These are phyloP conservation scores for Lonicera japonica DNA, from an alignment of 129 eudicot species.

Conservation along the genomic window DNA sequence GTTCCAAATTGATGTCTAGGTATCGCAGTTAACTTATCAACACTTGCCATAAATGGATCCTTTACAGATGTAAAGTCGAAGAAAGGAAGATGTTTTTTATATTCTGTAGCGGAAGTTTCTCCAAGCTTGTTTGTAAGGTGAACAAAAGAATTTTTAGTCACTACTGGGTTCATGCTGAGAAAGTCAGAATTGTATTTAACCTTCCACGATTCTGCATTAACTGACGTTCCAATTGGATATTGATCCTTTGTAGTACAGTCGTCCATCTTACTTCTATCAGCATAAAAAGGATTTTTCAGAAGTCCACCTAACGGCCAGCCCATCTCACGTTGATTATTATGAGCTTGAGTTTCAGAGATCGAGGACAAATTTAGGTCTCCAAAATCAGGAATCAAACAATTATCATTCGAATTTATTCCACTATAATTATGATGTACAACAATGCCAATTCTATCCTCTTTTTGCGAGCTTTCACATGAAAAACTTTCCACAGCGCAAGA, in stretches of 20 bases:
- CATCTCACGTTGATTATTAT: constrained; percentile 22
- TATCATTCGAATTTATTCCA: background rate
- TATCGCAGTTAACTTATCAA: constrained; percentile 24
- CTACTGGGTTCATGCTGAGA: constrained; percentile 48
- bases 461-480: constrained; percentile 13
- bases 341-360: constrained; percentile 23
- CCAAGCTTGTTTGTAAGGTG: constrained; percentile 26
- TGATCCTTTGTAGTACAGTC: constrained; percentile 13
- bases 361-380: constrained; percentile 17
- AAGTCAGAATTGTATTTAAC: constrained; percentile 28
- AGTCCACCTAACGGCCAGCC: constrained; percentile 22
- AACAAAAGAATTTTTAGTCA: constrained; percentile 22
- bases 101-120: constrained; percentile 20
- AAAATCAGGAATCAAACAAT: constrained; percentile 14
- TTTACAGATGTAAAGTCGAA: constrained; percentile 63
- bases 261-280: constrained; percentile 9
- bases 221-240: constrained; percentile 17
- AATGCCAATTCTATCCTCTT: constrained; percentile 6
- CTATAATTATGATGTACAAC: constrained; percentile 12
- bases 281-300: constrained; percentile 12
- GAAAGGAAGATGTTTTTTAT: constrained; percentile 27
- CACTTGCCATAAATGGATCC: constrained; percentile 45
- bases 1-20: constrained; percentile 20
- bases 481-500: no score
- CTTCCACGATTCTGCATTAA: constrained; percentile 36